A percentile compares a stretch with the other conserved stretches of the same genome.
These are phyloP conservation scores for Ganoderma boninense DNA, from an alignment of 1,284 basidiomycete genomes.

Conservation along the genomic window DNA sequence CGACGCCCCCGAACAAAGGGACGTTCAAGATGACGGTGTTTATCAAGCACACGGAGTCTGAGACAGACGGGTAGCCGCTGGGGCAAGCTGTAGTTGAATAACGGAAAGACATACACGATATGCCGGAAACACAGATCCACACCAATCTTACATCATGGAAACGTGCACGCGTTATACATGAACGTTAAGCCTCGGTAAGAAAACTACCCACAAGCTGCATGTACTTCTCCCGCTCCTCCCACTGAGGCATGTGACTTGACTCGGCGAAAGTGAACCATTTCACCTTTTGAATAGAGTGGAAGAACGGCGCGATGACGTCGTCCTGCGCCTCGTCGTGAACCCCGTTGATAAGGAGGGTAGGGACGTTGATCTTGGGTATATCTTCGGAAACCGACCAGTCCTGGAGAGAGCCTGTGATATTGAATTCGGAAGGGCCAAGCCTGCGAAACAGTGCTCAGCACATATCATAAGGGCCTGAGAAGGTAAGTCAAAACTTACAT, in stretches of 20 bases:
- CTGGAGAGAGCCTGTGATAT: constrained; percentile 33
- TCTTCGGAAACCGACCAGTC: constrained; percentile 32
- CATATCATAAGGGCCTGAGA: too few relatives aligned
- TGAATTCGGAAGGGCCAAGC: constrained; percentile 30
- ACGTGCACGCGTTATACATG: too few relatives aligned
- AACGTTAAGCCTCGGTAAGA: constrained; percentile 1
- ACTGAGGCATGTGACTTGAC: constrained; percentile 53
- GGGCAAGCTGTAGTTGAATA: too few relatives aligned
- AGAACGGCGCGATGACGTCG: constrained; percentile 27
- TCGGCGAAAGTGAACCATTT: constrained; percentile 58
- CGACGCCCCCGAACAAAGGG: constrained; percentile 10
- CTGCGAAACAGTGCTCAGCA: not conserved
- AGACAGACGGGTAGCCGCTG: not conserved
- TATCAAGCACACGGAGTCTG: constrained; percentile 27
- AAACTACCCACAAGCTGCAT: constrained; percentile 51
- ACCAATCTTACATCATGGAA: too few relatives aligned
- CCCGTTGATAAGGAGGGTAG: constrained; percentile 38
- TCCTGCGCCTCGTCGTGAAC: constrained; percentile 34
- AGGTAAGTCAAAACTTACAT: constrained; percentile 41
- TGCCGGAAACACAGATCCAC: too few relatives aligned
- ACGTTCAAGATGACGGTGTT: constrained; percentile 27
- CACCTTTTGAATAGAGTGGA: constrained; percentile 35
- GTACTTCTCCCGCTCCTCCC: constrained; percentile 56
- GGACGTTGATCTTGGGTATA: constrained; percentile 31
- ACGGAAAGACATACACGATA: too few relatives aligned